A percentile compares a stretch with the other conserved stretches of the same genome.
Conservation (phyloP, 345 rosid genomes). For the Ceriops tagal region DNA sequence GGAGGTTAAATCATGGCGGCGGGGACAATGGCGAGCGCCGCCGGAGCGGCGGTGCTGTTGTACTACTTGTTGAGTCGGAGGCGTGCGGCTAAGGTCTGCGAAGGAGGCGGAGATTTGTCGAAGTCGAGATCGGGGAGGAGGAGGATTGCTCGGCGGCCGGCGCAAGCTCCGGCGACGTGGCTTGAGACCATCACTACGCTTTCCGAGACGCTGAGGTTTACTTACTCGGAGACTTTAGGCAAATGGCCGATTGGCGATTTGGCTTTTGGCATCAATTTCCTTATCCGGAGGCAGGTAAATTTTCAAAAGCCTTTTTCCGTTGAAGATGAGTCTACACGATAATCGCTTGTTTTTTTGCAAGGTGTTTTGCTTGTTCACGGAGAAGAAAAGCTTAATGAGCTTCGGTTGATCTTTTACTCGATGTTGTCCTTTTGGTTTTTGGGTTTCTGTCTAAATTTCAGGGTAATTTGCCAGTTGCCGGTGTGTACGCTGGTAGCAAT, state of each 20-base stretch:
- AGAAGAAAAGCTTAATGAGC: background rate
- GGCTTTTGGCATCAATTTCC: slow-evolving; percentile 92
- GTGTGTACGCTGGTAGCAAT: slow-evolving; percentile 74
- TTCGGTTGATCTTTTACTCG: background rate
- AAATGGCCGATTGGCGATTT: slow-evolving; percentile 97
- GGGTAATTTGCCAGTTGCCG: slow-evolving; percentile 80
- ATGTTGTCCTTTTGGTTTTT: background rate
- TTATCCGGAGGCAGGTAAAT: slow-evolving; percentile 80
- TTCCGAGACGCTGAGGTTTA: slow-evolving; percentile 83
- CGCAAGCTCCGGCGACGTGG: slow-evolving; percentile 95
- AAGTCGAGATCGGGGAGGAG: slow-evolving; percentile 70
- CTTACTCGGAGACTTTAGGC: slow-evolving; percentile 91
- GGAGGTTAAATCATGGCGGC: slow-evolving; percentile 50
- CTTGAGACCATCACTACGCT: slow-evolving; percentile 79
- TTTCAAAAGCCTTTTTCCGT: background rate
- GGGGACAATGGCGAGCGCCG: slow-evolving; percentile 84
- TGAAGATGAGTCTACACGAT: background rate
- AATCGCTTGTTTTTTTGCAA: background rate
- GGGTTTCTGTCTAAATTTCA: slow-evolving; percentile 24
- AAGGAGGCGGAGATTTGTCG: slow-evolving; percentile 41
- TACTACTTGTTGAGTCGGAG: slow-evolving; percentile 57
- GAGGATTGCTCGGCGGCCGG: slow-evolving; percentile 65
- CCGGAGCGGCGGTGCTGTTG: slow-evolving; percentile 73
- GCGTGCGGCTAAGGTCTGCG: slow-evolving; percentile 41
- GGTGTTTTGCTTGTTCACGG: background rate